Base-by-base conservation (phyloP, 108 stramenopile species). In the Schizochytrium sp. region DNA sequence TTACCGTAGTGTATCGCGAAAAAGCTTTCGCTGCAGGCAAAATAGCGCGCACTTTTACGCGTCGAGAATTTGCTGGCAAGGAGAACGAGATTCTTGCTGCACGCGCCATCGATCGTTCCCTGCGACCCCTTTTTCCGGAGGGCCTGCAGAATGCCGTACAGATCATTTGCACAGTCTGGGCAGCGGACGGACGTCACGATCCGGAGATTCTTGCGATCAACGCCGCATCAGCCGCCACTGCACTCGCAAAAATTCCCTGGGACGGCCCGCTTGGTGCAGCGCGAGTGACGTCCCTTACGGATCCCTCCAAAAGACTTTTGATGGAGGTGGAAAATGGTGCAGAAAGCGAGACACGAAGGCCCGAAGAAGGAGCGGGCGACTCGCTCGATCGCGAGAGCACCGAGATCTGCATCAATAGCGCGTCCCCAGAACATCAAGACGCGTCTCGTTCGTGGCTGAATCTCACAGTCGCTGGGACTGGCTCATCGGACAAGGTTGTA, bases 1-100 rank as follows among this genome's bases (percentile, higher is more conserved):
- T 99, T 6, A 91, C 93, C 12, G 97, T 99, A 18, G 98, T 98
- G 44, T 96, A 98, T 92, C 96, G 97, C 89, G 97, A 98, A 90
- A 94, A 97, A 25, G 96, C 97, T 87, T 94, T 92, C 83, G 90
- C 95, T 44, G 96, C 95, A 12, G 98, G 98, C 5, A 87, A 93
- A 90, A 98, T 97, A 5, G 94, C 95, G 58, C 95, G 96, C 25
- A 83, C 89, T 29, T 97, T 95, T 89, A 97, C 96, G 91, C 96
- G 96, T 88, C 93, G 97, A 18, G 98, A 98, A 72, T 97, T 97
- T 34, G 48, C 59, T 47, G 45, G 34, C 44, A 5, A 94, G 10
- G 98, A 98, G 83, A 92, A 93, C 69, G 97, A 99, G 91, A 96
- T 97, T 19, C 92, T 99, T 71, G 95, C 95, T 5, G 95, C 95